Evolutionary conservation across 2,329 filamentous ascomycete genomes (phyloP), one percentile per base, ranked within the genome.

Genomic region (Fusarium illudens): DNA sequence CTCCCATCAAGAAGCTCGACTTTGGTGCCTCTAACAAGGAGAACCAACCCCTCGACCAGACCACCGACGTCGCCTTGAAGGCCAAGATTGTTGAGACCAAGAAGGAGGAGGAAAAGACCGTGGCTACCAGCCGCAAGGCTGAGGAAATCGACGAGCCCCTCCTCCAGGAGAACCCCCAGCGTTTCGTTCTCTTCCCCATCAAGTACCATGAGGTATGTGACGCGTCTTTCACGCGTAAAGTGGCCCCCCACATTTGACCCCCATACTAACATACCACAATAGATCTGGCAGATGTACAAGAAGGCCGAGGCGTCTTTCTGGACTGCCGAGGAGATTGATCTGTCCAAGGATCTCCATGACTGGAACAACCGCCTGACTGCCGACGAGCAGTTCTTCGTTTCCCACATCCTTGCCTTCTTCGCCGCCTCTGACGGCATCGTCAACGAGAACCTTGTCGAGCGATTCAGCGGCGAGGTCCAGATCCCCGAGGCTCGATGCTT

Each of bases 261-360:
- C 66, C 64, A 25, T 49, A 75, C 82, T 86, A 78, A 87, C 78
- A 46, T 60, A 58, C 67, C 53, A 65, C 63, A 51, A 55, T 70
- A 97, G 94, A 96, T 97, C 82, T 99, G 96, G 96, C 95, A 98
- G 83, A 98, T 98, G 95, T 99, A 99, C 89, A 99, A 99, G 90
- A 98, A 98, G 86, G 94, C 94, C 72, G 95, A 99, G 82, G 96
- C 96, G 55, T 98, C 96, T 42, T 99, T 99, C 90, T 99, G 96
- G 96, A 99, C 96, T 39, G 96, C 96, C 54, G 96, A 99, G 82
- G 96, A 99, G 86, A 98, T 99, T 75, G 96, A 99, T 82, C 89
- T 99, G 53, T 98, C 95, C 76, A 99, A 99, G 85, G 96, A 99
- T 81, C 87, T 98, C 62, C 93, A 97, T 85, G 96, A 99, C 85